Conservation (phyloP, 2,329 filamentous ascomycete genomes). For the Allantophomopsis cytisporea region DNA sequence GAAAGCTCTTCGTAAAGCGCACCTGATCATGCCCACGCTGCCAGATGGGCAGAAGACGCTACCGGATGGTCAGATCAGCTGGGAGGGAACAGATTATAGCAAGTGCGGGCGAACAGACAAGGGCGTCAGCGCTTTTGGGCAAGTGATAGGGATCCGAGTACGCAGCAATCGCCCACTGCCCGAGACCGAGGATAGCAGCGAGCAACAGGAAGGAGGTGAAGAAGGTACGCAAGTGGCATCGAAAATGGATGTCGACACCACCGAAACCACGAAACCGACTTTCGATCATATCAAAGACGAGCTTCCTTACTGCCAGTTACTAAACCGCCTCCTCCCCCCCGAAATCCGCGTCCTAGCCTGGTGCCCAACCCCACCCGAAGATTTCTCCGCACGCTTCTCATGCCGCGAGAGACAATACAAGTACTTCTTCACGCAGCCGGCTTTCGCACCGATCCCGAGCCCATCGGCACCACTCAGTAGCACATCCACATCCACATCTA, state of each 20-base stretch:
- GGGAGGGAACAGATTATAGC: conserved; percentile 77
- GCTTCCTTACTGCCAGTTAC: conserved; percentile 65
- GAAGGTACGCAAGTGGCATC: conserved; percentile 12
- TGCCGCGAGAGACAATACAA: conserved; percentile 85
- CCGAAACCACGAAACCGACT: conserved; percentile 17
- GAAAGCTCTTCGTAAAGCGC: conserved; percentile 74
- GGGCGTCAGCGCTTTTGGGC: conserved; percentile 92
- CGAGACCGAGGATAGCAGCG: conserved; percentile 10
- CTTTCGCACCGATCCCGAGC: conserved; percentile 56
- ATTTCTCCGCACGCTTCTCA: conserved; percentile 85
- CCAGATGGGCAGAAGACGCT: conserved; percentile 32
- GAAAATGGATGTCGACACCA: conserved; percentile 9
- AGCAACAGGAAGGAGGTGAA: background rate
- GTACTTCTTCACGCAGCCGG: conserved; percentile 96
- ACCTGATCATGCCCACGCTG: conserved; percentile 49
- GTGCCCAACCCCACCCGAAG: conserved; percentile 68
- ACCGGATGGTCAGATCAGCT: conserved; percentile 49
- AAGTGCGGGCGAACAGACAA: conserved; percentile 91
- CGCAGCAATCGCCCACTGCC: conserved; percentile 61
- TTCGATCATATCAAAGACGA: conserved; percentile 68
- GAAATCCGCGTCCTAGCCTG: conserved; percentile 89
- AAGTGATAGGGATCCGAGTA: conserved; percentile 76
- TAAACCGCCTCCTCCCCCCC: conserved; percentile 78
- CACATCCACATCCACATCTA: conserved; percentile 7
- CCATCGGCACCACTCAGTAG: conserved; percentile 23